A percentile compares a stretch with the other conserved stretches of the same genome.
These are phyloP conservation scores for Elymus sibiricus DNA, from an alignment of 176 grass and related monocot genomes.

Conservation along the genomic window DNA sequence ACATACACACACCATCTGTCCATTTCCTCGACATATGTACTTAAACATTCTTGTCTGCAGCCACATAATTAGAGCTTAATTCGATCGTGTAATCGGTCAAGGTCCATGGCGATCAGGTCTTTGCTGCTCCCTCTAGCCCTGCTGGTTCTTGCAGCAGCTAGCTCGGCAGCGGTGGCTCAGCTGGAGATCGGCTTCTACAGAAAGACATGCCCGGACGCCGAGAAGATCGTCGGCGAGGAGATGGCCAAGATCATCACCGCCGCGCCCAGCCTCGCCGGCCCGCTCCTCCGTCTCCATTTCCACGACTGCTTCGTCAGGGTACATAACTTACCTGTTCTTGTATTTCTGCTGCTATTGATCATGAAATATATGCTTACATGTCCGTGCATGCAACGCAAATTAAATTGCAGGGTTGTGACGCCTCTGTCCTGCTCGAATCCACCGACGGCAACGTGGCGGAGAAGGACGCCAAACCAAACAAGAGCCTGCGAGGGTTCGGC, in stretches of 20 bases:
- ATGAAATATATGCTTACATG: background rate
- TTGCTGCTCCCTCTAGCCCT: background rate
- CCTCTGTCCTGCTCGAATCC: background rate
- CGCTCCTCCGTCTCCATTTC: conserved; percentile 61
- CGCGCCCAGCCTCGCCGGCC: conserved; percentile 46
- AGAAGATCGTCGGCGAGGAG: conserved; percentile 53
- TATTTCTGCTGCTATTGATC: background rate
- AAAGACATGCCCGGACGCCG: conserved; percentile 56
- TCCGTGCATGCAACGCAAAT: background rate
- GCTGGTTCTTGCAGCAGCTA: background rate
- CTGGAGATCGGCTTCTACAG: conserved; percentile 52
- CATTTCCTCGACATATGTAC: background rate
- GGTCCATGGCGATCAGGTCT: background rate
- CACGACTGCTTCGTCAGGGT: conserved; percentile 77
- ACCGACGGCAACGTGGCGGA: background rate
- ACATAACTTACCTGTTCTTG: background rate
- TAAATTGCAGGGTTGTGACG: background rate
- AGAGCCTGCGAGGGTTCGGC: conserved; percentile 8
- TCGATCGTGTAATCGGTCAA: background rate
- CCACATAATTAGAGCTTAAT: background rate
- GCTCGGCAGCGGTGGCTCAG: conserved; percentile 11
- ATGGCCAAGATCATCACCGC: conserved; percentile 48
- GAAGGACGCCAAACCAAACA: conserved; percentile 1
- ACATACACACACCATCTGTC: background rate
- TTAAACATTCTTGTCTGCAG: background rate